phyloP scores from a whole-genome alignment of 2,329 filamentous ascomycete genomes.

The Trichophyton mentagrophytes region DNA sequence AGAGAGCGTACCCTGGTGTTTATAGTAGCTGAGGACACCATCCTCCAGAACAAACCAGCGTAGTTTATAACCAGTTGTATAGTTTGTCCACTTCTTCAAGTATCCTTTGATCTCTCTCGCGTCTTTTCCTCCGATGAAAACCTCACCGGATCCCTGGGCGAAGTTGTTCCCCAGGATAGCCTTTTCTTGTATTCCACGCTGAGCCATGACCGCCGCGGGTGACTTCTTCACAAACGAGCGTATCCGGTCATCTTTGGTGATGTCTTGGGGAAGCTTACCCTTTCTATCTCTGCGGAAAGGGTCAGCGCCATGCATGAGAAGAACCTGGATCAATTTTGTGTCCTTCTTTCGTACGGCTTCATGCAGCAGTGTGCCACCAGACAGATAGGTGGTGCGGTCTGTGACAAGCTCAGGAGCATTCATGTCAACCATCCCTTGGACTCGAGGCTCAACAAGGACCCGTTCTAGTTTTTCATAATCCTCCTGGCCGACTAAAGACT shows the following conservation, averaged over 20 bases:
- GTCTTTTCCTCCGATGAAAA: constrained; percentile 60
- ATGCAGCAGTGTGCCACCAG: constrained; percentile 84
- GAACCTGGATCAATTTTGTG: constrained; percentile 71
- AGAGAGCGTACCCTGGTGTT: constrained; percentile 57
- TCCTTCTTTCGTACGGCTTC: constrained; percentile 85
- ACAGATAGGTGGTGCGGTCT: constrained; percentile 61
- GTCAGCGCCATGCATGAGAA: constrained; percentile 87
- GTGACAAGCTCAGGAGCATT: constrained; percentile 83
- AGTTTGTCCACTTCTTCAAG: constrained; percentile 99
- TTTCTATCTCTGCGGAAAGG: constrained; percentile 90
- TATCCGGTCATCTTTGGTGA: constrained; percentile 87
- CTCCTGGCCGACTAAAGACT: constrained; percentile 57
- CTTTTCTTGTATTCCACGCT: constrained; percentile 92
- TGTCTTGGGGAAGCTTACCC: constrained; percentile 88
- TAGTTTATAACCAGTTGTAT: constrained; percentile 90
- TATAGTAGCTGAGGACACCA: constrained; percentile 95
- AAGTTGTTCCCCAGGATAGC: constrained; percentile 72
- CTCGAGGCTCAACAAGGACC: constrained; percentile 68
- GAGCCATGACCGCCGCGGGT: constrained; percentile 83
- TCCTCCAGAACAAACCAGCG: constrained; percentile 98
- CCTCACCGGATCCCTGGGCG: constrained; percentile 40
- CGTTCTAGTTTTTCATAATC: constrained; percentile 69
- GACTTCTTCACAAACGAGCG: constrained; percentile 84
- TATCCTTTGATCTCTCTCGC: constrained; percentile 97
- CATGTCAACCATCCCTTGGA: constrained; percentile 79